Conservation (phyloP, 2,329 filamentous ascomycete genomes). For the Alternaria triticina region DNA sequence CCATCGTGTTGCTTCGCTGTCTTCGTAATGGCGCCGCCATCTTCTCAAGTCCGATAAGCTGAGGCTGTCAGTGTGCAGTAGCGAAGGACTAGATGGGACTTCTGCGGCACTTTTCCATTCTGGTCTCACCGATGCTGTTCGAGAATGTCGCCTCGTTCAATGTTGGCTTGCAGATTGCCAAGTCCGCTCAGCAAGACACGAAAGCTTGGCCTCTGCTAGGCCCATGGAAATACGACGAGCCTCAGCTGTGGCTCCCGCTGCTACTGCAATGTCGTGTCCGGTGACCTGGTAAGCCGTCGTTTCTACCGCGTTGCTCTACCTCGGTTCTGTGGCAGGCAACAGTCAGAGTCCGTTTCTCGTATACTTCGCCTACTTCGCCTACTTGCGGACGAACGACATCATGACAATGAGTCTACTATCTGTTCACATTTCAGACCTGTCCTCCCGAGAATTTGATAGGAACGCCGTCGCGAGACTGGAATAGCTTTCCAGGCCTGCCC, state of each 20-base stretch:
- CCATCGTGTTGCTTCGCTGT: neutral
- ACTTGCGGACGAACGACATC: neutral
- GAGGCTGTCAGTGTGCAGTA: neutral
- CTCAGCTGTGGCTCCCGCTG: neutral
- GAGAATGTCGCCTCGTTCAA: neutral
- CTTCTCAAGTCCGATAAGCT: neutral
- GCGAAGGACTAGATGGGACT: neutral
- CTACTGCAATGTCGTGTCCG: neutral
- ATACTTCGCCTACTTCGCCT: neutral
- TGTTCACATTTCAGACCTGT: neutral
- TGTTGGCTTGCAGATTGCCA: constrained; percentile 14
- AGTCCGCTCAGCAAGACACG: neutral
- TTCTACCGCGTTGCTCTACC: neutral
- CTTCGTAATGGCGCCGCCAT: neutral
- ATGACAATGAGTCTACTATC: neutral
- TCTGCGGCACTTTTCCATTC: neutral
- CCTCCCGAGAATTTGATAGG: neutral
- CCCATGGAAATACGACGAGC: constrained; percentile 4
- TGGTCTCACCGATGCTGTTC: neutral
- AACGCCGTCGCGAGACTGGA: neutral
- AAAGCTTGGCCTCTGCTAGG: constrained; percentile 5
- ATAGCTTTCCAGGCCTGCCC: neutral
- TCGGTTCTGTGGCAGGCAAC: neutral
- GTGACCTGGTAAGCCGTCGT: constrained; percentile 1
- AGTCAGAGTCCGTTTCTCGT: too few relatives aligned